phyloP scores from a whole-genome alignment of 176 grass and related monocot genomes.

The Triticum aestivum region DNA sequence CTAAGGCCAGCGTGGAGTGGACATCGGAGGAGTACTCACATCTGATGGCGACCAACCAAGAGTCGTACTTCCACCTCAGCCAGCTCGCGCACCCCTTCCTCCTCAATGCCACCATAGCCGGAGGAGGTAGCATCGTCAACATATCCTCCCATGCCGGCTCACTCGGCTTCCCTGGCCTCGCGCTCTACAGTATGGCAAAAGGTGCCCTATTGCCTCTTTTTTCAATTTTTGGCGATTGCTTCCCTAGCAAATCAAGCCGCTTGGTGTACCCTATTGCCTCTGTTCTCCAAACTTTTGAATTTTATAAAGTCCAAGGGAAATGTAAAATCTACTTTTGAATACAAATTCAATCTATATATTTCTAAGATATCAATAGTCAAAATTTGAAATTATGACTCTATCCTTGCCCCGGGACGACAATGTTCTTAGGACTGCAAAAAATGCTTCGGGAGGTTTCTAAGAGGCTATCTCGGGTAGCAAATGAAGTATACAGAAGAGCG shows the following conservation, averaged over 20 bases:
- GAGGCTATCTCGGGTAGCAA: too few species aligned
- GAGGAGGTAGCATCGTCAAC: constrained; percentile 3
- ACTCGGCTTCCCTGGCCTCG: background rate
- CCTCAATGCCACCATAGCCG: background rate
- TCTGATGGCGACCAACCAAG: background rate
- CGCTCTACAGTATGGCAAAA: background rate
- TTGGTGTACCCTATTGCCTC: too few species aligned
- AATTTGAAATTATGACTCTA: background rate
- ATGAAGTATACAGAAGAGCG: too few species aligned
- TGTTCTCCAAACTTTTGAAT: too few species aligned
- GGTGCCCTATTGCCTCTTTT: background rate
- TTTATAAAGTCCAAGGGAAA: background rate
- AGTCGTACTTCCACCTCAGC: background rate
- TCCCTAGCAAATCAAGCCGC: too few species aligned
- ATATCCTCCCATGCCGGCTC: background rate
- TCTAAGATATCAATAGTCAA: background rate
- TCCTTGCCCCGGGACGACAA: too few species aligned
- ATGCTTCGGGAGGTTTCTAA: too few species aligned
- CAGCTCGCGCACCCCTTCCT: background rate
- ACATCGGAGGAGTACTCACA: background rate
- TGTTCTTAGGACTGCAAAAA: too few species aligned
- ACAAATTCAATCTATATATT: background rate
- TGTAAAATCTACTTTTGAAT: background rate
- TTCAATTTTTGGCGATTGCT: too few species aligned
- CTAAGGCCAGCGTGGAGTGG: background rate